phyloP scores from a whole-genome alignment of 2,329 filamentous ascomycete genomes.

The Pseudogymnoascus sp. region DNA sequence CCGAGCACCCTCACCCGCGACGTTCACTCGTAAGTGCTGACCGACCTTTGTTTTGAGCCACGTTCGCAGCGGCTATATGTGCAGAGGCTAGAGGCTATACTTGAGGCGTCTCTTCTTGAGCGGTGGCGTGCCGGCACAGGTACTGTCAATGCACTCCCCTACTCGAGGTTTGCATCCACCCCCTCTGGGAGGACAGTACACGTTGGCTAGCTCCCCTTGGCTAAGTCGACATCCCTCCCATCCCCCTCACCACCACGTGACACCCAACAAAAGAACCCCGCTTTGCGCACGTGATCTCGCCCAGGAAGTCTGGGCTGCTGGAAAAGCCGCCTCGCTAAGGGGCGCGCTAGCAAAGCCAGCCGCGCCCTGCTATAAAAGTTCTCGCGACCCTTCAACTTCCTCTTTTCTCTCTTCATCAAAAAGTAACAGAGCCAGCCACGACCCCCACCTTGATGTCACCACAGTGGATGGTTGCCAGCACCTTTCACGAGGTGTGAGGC shows the following conservation, averaged over 20 bases:
- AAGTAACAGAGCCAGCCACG: constrained; percentile 62
- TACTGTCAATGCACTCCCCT: constrained; percentile 2
- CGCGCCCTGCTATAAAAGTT: constrained; percentile 7
- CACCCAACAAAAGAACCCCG: neutral
- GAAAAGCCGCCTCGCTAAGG: neutral
- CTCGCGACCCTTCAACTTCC: constrained; percentile 3
- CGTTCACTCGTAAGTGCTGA: constrained; percentile 3
- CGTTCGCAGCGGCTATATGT: neutral
- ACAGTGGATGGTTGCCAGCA: constrained; percentile 65
- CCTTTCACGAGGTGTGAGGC: constrained; percentile 44
- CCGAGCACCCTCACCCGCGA: neutral
- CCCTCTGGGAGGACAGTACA: neutral
- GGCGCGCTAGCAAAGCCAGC: neutral
- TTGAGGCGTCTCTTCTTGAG: neutral
- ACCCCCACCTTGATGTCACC: constrained; percentile 50
- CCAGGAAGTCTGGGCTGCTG: neutral
- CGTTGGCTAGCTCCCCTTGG: constrained; percentile 6
- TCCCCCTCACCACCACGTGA: constrained; percentile 3
- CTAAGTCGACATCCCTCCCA: constrained; percentile 3
- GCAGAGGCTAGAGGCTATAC: neutral
- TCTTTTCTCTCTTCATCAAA: constrained; percentile 47
- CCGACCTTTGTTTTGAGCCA: constrained; percentile 4
- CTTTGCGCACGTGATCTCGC: neutral
- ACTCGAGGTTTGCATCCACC: neutral
- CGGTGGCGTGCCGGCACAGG: neutral